Conservation (phyloP, 257 asterid genomes). For the Solanum verrucosum region DNA sequence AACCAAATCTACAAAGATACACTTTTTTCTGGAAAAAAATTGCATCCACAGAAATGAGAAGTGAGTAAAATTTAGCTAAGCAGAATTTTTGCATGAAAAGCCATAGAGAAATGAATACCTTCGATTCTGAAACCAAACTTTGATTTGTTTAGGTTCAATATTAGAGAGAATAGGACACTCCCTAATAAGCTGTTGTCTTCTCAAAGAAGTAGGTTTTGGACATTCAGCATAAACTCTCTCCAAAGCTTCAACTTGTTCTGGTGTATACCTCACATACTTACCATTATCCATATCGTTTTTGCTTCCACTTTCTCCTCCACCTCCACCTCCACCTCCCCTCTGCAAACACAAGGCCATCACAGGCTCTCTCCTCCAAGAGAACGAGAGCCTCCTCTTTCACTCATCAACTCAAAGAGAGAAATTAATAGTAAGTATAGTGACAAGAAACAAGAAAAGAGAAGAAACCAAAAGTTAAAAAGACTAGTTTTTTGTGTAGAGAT, state of each 20-base stretch:
- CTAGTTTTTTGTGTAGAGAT: not conserved
- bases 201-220: slow-evolving; percentile 87
- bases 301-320: slow-evolving; percentile 22
- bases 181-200: slow-evolving; percentile 90
- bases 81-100: not conserved
- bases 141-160: slow-evolving; percentile 96
- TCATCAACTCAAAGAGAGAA: slow-evolving; percentile 29
- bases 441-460: not conserved
- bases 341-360: slow-evolving; percentile 46
- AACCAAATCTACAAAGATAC: not conserved
- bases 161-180: slow-evolving; percentile 80
- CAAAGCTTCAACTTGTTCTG: slow-evolving; percentile 95
- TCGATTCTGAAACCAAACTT: slow-evolving; percentile 98
- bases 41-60: no score
- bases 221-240: slow-evolving; percentile 90
- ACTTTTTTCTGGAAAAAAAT: no score
- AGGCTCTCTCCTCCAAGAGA: slow-evolving; percentile 81
- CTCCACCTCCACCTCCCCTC: slow-evolving; percentile 15
- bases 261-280: slow-evolving; percentile 93
- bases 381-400: slow-evolving; percentile 60
- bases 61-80: no score
- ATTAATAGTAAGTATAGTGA: not conserved
- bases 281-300: slow-evolving; percentile 73
- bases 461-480: not conserved
- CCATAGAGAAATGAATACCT: slow-evolving; percentile 21